Percentiles rank a stretch among this genome's conserved stretches.
phyloP scores from a whole-genome alignment of 345 rosid genomes.

The Pseudoturritis turrita region DNA sequence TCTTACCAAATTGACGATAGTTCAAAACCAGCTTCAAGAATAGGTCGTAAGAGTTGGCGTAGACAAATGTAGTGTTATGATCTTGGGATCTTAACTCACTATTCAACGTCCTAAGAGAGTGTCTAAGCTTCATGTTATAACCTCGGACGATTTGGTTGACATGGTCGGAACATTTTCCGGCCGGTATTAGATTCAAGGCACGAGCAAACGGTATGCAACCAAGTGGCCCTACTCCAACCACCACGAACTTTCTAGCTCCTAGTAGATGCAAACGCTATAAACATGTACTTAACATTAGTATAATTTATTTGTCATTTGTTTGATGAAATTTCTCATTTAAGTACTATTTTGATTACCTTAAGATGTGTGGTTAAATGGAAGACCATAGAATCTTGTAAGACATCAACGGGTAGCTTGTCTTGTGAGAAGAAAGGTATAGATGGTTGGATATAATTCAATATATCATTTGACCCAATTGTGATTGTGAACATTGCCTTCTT shows the following conservation, averaged over 20 bases:
- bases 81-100: conserved; percentile 26
- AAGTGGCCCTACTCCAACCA: conserved; percentile 53
- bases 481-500: conserved; percentile 47
- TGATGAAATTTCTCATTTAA: no score
- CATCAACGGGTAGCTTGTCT: conserved; percentile 30
- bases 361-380: conserved; percentile 47
- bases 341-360: conserved; percentile 31
- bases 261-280: conserved; percentile 40
- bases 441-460: conserved; percentile 48
- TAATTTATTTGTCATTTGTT: no score
- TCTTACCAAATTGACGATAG: conserved; percentile 43
- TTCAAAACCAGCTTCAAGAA: conserved; percentile 36
- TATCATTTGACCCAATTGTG: conserved; percentile 54
- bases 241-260: conserved; percentile 48
- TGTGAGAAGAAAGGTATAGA: conserved; percentile 40
- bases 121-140: conserved; percentile 41
- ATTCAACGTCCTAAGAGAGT: conserved; percentile 27
- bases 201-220: conserved; percentile 71
- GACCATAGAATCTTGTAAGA: conserved; percentile 47
- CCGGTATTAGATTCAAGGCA: conserved; percentile 37
- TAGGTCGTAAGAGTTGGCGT: conserved; percentile 43
- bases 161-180: conserved; percentile 40
- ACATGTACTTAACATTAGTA: no score
- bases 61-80: conserved; percentile 41
- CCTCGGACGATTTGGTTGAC: conserved; percentile 41